phyloP scores from a whole-genome alignment of 805 yeast genomes.

The Metschnikowia noctiluminum region DNA sequence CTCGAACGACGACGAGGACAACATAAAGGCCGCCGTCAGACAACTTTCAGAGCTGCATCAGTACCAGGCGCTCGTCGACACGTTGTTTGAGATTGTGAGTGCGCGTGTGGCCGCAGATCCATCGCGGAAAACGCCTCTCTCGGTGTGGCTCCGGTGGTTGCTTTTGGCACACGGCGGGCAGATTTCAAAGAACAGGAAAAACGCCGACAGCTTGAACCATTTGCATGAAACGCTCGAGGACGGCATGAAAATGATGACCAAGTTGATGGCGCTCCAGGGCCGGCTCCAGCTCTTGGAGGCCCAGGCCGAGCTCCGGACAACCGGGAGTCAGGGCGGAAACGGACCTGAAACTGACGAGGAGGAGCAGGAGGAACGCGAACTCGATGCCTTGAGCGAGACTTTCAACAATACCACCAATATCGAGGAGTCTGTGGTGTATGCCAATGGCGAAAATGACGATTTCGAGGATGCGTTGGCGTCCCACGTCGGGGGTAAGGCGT shows the following conservation, averaged over 20 bases:
- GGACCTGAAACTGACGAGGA: conserved; percentile 12
- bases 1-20: conserved; percentile 27
- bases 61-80: conserved; percentile 18
- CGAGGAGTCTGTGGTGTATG: conserved; percentile 34
- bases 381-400: conserved; percentile 17
- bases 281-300: conserved; percentile 71
- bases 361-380: conserved; percentile 16
- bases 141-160: conserved; percentile 80
- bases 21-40: conserved; percentile 34
- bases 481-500: background rate
- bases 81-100: conserved; percentile 28
- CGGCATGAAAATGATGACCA: conserved; percentile 58
- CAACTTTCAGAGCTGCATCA: conserved; percentile 33
- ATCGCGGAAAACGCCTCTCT: conserved; percentile 25
- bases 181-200: conserved; percentile 48
- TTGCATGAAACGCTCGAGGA: conserved; percentile 56
- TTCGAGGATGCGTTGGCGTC: conserved; percentile 10
- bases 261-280: conserved; percentile 79
- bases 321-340: conserved; percentile 17
- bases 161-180: conserved; percentile 68
- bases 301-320: conserved; percentile 66
- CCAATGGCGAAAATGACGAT: conserved; percentile 41
- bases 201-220: conserved; percentile 52
- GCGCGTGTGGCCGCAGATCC: conserved; percentile 28
- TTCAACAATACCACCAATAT: conserved; percentile 22